These are phyloP conservation scores for Thyridium curvatum DNA, from an alignment of 2,329 filamentous ascomycete species.

Conservation along the genomic window DNA sequence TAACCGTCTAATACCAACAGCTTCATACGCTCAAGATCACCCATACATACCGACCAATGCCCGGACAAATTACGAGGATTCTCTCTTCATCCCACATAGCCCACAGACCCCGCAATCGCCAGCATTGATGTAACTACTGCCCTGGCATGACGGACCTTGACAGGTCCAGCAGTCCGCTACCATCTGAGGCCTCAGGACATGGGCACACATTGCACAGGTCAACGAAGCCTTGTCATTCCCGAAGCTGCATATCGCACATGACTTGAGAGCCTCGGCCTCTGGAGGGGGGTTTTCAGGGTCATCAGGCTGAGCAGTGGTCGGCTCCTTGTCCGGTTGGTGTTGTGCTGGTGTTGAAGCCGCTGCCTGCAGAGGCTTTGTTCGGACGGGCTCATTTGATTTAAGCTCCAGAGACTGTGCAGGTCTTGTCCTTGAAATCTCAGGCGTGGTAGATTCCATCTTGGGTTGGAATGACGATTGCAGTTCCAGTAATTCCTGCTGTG, in stretches of 20 bases:
- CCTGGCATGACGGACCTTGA: constrained; percentile 44
- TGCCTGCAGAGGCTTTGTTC: too few species aligned
- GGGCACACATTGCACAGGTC: constrained; percentile 63
- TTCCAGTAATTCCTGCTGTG: constrained; percentile 60
- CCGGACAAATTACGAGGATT: constrained; percentile 8
- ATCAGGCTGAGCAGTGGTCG: not conserved
- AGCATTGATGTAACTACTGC: constrained; percentile 58
- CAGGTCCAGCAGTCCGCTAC: constrained; percentile 61
- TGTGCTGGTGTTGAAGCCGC: too few species aligned
- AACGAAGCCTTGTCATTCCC: constrained; percentile 46
- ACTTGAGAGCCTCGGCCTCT: constrained; percentile 1
- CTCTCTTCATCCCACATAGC: constrained; percentile 50
- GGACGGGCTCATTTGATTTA: too few species aligned
- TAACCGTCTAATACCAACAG: too few species aligned
- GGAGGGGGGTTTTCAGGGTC: not conserved
- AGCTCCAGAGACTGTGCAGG: too few species aligned
- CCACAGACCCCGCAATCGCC: constrained; percentile 66
- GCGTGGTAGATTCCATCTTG: constrained; percentile 8
- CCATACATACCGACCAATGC: not conserved
- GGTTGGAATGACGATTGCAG: constrained; percentile 38
- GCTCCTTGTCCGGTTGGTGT: not conserved
- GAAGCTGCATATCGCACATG: constrained; percentile 63
- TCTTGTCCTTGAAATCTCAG: too few species aligned
- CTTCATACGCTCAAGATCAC: too few species aligned
- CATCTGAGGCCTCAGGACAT: constrained; percentile 55